Conservation (phyloP, 2,329 filamentous ascomycete species). For the Penicillium sp. region DNA sequence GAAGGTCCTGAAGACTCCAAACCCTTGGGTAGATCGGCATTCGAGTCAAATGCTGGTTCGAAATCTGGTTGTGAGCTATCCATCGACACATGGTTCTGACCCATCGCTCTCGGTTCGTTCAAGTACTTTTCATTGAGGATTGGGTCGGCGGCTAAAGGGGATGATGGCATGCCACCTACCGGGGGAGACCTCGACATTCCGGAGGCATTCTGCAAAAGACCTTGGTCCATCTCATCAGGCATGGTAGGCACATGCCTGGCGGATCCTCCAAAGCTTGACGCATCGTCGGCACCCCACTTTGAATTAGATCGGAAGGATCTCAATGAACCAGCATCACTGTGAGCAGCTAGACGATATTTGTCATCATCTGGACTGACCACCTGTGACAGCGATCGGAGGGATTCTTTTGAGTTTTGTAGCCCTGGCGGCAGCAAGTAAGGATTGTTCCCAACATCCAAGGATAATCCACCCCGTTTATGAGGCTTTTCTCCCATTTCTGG, state of each 20-base stretch:
- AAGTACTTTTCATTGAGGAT: not conserved
- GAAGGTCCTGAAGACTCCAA: not conserved
- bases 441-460: constrained; percentile 61
- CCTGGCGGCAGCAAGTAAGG: constrained; percentile 92
- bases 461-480: constrained; percentile 51
- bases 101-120: not conserved
- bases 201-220: constrained; percentile 55
- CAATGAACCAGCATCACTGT: constrained; percentile 38
- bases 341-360: constrained; percentile 68
- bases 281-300: constrained; percentile 43
- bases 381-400: constrained; percentile 77
- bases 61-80: not conserved
- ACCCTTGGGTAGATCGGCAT: not conserved
- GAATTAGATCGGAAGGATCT: constrained; percentile 26
- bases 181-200: constrained; percentile 52
- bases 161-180: constrained; percentile 23
- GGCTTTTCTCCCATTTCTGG: constrained; percentile 59
- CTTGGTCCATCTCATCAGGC: constrained; percentile 47
- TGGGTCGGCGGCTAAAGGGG: not conserved
- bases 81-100: not conserved
- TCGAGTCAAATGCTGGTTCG: not conserved
- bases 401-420: constrained; percentile 75
- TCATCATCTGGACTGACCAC: constrained; percentile 73
- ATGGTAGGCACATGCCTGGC: constrained; percentile 36
- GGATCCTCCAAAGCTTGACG: constrained; percentile 52